A percentile compares a stretch with the other conserved stretches of the same genome.
Conservation (phyloP, 2,329 filamentous ascomycete species). For the Trichoderma sp. region DNA sequence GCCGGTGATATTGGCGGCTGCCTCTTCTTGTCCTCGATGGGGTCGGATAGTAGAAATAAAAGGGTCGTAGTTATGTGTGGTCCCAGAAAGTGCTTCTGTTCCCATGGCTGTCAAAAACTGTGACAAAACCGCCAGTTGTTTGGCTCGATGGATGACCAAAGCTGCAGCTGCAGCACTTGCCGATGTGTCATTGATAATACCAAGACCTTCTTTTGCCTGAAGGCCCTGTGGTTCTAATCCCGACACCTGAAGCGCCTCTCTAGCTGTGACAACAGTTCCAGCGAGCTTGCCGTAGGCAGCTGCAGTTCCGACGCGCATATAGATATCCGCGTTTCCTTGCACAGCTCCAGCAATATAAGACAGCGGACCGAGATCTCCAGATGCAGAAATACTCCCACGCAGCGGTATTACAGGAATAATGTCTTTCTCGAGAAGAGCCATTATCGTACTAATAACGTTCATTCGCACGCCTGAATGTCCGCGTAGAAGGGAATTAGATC, state of each 20-base stretch:
- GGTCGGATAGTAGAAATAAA: neutral
- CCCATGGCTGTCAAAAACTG: neutral
- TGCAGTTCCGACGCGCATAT: conserved; percentile 33
- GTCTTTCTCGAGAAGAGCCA: conserved; percentile 26
- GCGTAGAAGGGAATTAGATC: neutral
- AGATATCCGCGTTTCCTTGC: conserved; percentile 48
- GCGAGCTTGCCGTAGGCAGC: conserved; percentile 16
- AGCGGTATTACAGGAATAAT: conserved; percentile 53
- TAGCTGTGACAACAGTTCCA: conserved; percentile 28
- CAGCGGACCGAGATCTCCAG: conserved; percentile 58
- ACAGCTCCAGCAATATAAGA: conserved; percentile 56
- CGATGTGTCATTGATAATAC: conserved; percentile 51
- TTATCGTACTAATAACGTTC: neutral
- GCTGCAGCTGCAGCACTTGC: conserved; percentile 35
- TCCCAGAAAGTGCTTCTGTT: neutral
- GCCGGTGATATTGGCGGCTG: neutral
- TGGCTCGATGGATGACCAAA: neutral
- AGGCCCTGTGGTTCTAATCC: conserved; percentile 35
- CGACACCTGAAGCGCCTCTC: conserved; percentile 33
- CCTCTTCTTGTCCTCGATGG: neutral
- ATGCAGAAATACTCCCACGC: conserved; percentile 59
- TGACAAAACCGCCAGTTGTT: neutral
- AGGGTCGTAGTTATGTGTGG: neutral
- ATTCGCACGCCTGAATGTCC: neutral
- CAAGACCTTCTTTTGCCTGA: conserved; percentile 50